Conservation (phyloP, 495 filamentous ascomycete species). For the Xylaria venustula region DNA sequence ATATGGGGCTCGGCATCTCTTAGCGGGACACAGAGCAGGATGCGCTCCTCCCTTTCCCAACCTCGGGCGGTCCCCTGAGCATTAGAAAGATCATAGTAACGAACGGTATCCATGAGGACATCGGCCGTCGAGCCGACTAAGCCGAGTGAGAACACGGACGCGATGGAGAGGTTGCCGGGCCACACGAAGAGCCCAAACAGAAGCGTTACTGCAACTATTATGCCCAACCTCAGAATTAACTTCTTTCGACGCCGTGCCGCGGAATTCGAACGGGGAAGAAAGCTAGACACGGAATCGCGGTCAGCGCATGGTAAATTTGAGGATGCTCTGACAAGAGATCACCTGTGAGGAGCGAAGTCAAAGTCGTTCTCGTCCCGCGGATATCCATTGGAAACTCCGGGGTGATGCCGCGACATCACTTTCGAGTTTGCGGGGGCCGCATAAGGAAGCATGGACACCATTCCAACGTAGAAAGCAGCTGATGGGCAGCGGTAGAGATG, state of each 20-base stretch:
- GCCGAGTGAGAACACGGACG: slow-evolving; percentile 71
- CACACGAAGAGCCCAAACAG: slow-evolving; percentile 64
- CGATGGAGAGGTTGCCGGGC: slow-evolving; percentile 61
- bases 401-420: slow-evolving; percentile 58
- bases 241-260: slow-evolving; percentile 71
- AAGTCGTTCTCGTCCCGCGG: slow-evolving; percentile 65
- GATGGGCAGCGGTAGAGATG: neutral
- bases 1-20: slow-evolving; percentile 92
- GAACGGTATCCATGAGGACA: slow-evolving; percentile 84
- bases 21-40: slow-evolving; percentile 91
- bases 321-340: slow-evolving; percentile 5
- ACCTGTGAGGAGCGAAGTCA: slow-evolving; percentile 90
- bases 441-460: slow-evolving; percentile 37
- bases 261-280: slow-evolving; percentile 78
- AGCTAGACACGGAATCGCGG: slow-evolving; percentile 51
- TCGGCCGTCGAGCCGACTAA: slow-evolving; percentile 67
- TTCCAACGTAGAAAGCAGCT: slow-evolving; percentile 18
- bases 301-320: slow-evolving; percentile 5
- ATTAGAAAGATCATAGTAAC: slow-evolving; percentile 92
- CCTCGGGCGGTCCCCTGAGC: slow-evolving; percentile 85
- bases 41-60: slow-evolving; percentile 93
- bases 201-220: slow-evolving; percentile 46
- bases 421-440: slow-evolving; percentile 44
- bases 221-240: slow-evolving; percentile 65
- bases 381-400: slow-evolving; percentile 77